Conservation (phyloP, 306 rosid species). For the Corylus avellana region DNA sequence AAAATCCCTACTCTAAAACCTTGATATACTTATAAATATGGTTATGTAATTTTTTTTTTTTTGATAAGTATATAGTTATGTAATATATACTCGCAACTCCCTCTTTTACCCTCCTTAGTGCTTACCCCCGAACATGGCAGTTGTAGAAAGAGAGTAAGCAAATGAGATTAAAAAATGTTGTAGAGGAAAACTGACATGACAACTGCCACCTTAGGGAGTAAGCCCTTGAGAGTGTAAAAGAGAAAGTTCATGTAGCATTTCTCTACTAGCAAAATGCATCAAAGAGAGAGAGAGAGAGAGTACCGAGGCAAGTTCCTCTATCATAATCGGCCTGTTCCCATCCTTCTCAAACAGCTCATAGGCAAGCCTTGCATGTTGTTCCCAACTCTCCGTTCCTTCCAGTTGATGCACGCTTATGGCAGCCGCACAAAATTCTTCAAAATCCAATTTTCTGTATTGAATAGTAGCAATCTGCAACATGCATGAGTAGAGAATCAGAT, state of each 20-base stretch:
- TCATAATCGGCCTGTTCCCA: constrained; percentile 84
- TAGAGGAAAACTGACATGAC: too few relatives aligned
- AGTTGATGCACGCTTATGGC: constrained; percentile 84
- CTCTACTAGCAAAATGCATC: not conserved
- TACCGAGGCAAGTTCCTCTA: constrained; percentile 92
- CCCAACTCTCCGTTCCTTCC: constrained; percentile 81
- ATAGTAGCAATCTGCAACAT: constrained; percentile 71
- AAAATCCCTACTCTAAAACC: not conserved
- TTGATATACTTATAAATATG: not conserved
- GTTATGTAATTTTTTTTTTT: not conserved
- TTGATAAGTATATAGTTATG: not conserved
- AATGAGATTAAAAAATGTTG: too few relatives aligned
- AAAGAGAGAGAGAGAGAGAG: constrained; percentile 18
- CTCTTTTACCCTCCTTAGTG: too few relatives aligned
- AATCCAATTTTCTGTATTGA: constrained; percentile 75
- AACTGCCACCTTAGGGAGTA: too few relatives aligned
- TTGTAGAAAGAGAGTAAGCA: too few relatives aligned
- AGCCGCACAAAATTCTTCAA: constrained; percentile 90
- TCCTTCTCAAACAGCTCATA: constrained; percentile 85
- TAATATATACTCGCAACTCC: not conserved
- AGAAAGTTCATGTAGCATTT: too few relatives aligned
- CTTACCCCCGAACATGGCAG: too few relatives aligned
- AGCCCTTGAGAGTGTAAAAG: too few relatives aligned
- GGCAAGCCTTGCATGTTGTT: constrained; percentile 79
- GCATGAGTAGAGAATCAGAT: constrained; percentile 12